Base-by-base conservation (phyloP, 2,329 filamentous ascomycete genomes). In the Zalaria sp. region DNA sequence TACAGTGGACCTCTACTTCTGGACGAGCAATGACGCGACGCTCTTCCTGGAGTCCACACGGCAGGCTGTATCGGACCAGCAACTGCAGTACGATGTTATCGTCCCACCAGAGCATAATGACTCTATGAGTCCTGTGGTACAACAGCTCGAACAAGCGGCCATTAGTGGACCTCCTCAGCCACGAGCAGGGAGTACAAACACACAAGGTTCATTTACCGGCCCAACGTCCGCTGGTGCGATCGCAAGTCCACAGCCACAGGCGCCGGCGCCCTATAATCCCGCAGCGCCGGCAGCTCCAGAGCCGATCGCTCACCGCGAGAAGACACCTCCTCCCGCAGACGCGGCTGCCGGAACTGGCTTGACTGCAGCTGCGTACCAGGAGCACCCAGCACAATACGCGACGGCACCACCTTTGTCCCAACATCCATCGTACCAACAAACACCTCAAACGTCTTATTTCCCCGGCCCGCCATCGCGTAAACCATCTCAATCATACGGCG, bases 1-100 rank as follows among this genome's bases (percentile, higher is more conserved):
- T 56, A 80, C 79, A 0, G 57, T 88, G 43, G 83, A 88, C 54
- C 65, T 88, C 9, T 89, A 89, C 63, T 82, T 88, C 54, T 87
- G 81, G 81, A 84, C 77, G 0, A 74, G 77, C 46, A 69, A 77
- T 43, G 83, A 88, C 60, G 81, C 82, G 1, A 64, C 77, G 27
- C 71, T 77, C 43, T 83, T 88, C 49, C 63, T 87, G 46, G 80
- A 80, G 51, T 77, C 76, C 9, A 65, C 85, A 42, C 68, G 79
- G 39, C 71, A 76, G 42, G 72, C 85, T 4, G 59, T 85, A 26
- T 78, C 81, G 3, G 56, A 68, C 0, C 60, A 67, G 5, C 77
- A 79, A 46, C 65, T 82, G 28, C 37, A 11, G 5, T 11, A 39
- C n/a, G 71, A 77, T 31, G 66, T 83, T n/a, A 62, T 72, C 34